Evolutionary conservation across 2,329 filamentous ascomycete genomes (phyloP), one percentile per base, ranked within the genome.

Genomic region (Colletotrichum cordylinicola): DNA sequence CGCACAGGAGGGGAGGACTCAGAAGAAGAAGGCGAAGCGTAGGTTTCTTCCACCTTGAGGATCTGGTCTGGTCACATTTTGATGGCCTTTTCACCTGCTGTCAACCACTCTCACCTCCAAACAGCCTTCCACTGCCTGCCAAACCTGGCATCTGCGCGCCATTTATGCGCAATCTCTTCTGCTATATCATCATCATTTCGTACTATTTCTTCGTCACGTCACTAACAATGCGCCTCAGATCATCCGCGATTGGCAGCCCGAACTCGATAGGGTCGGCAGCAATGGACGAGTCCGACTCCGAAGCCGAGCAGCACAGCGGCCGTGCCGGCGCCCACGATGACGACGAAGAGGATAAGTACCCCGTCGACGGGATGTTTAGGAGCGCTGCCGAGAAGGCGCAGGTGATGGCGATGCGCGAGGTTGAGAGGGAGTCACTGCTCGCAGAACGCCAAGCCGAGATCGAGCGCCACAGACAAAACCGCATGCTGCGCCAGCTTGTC

Each of bases 341-440:
- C 64, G 90, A 91, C 66, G 90, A 93, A 72, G 90, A 91, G 70
- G 90, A 93, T 81, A 88, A 94, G 72, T 97, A 98, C 82, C 96
- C 96, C 0, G 91, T 98, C 77, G 97, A 99, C 78, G 96, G 96
- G 80, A 93, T 97, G 81, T 97, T 95, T 83, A 90, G 91, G 80
- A 94, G 92, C 79, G 89, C 92, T 60, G 89, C 91, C 52, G 95
- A 97, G 82, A 96, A 95, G 84, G 90, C 90, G 9, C 89, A 94
- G 67, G 97, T 99, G 77, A 93, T 97, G 90, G 91, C 89, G 72
- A 92, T 98, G 90, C 93, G 96, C 35, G 96, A 98, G 86, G 93
- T 98, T 67, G 93, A 98, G 82, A 94, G 96, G 77, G 97, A 99
- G 84, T 92, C 95, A 82, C 93, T 98, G 60, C 91, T 99, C 8